These are phyloP conservation scores for Penicillium sclerotiorum DNA, from an alignment of 2,329 filamentous ascomycete species.

Conservation along the genomic window DNA sequence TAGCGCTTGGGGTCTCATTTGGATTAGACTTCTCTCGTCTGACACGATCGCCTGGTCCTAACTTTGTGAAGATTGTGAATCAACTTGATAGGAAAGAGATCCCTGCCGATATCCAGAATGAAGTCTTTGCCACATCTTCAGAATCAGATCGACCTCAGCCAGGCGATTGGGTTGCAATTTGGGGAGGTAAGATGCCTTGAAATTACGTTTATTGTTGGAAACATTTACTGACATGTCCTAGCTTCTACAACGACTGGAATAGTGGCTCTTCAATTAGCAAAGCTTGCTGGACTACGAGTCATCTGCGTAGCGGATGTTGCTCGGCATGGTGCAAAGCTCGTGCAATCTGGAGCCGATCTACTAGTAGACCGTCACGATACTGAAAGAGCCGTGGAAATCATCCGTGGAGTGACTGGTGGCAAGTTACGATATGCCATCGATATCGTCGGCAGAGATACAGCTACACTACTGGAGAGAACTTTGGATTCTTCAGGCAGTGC, in stretches of 20 bases:
- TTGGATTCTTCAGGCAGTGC: constrained; percentile 42
- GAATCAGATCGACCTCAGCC: constrained; percentile 56
- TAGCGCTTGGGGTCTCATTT: constrained; percentile 70
- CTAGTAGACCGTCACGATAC: constrained; percentile 70
- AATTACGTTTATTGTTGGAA: neutral
- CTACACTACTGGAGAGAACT: constrained; percentile 59
- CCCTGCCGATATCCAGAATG: constrained; percentile 63
- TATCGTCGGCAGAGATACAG: constrained; percentile 66
- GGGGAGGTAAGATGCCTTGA: constrained; percentile 60
- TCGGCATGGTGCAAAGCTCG: constrained; percentile 64
- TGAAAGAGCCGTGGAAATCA: constrained; percentile 65
- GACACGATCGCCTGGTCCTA: constrained; percentile 55
- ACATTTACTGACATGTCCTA: constrained; percentile 29
- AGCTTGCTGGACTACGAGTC: constrained; percentile 65
- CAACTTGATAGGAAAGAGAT: constrained; percentile 52
- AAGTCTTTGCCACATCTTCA: constrained; percentile 62
- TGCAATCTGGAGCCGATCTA: constrained; percentile 61
- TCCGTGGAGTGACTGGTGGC: constrained; percentile 60
- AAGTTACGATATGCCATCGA: constrained; percentile 69
- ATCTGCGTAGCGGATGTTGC: constrained; percentile 68
- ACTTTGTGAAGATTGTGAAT: constrained; percentile 59
- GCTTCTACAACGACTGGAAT: constrained; percentile 71
- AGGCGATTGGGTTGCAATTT: constrained; percentile 73
- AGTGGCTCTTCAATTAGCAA: constrained; percentile 68
- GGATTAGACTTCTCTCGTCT: constrained; percentile 62